A percentile compares a stretch with the other conserved stretches of the same genome.
These are phyloP conservation scores for Abeoforma whisleri DNA, from an alignment of 78 protist species.

Conservation along the genomic window DNA sequence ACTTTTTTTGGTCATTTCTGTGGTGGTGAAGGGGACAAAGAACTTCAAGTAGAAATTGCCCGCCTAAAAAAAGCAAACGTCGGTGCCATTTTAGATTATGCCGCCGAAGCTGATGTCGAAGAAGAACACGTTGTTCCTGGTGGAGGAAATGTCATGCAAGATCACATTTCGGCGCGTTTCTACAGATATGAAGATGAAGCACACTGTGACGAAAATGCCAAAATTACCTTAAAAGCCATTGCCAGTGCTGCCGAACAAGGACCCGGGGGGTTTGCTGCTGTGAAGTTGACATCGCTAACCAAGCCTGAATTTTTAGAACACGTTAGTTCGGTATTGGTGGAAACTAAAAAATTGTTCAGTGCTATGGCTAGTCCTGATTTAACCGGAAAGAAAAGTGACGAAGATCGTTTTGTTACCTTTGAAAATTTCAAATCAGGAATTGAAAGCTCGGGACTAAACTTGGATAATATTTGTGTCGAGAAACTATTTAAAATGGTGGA, in stretches of 20 bases:
- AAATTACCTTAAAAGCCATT: constrained; percentile 25
- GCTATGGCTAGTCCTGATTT: no score
- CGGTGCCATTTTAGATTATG: constrained; percentile 63
- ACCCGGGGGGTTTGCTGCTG: constrained; percentile 38
- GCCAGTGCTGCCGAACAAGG: constrained; percentile 14
- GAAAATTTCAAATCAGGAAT: no score
- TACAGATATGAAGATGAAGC: constrained; percentile 37
- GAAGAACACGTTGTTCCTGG: constrained; percentile 4
- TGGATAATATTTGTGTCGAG: no score
- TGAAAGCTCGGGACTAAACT: no score
- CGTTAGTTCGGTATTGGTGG: no score
- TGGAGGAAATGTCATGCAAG: constrained; percentile 22
- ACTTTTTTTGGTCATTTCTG: constrained; percentile 66
- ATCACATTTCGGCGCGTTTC: constrained; percentile 9
- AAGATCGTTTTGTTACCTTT: no score
- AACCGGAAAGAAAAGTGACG: no score
- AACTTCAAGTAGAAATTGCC: background rate
- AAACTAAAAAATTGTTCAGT: no score
- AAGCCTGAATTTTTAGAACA: constrained; percentile 49
- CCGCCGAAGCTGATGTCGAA: constrained; percentile 58
- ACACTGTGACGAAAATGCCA: constrained; percentile 42
- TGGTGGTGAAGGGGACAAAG: constrained; percentile 46
- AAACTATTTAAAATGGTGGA: no score
- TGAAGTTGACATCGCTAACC: constrained; percentile 49
- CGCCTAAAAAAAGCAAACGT: constrained; percentile 23